These are phyloP conservation scores for Botrytis paeoniae DNA, from an alignment of 2,329 filamentous ascomycete species.

Conservation along the genomic window DNA sequence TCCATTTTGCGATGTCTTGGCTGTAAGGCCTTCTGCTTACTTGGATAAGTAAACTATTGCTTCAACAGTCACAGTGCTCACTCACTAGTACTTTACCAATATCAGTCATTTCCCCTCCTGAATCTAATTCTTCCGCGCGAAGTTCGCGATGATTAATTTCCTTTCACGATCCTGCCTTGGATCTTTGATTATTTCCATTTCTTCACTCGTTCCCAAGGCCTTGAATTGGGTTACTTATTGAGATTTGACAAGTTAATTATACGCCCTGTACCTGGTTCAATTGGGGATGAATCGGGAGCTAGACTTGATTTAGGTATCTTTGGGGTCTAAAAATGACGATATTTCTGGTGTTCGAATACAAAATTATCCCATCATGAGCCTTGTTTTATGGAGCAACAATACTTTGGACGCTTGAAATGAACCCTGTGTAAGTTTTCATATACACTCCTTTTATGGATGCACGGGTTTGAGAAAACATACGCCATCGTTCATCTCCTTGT, in stretches of 20 bases:
- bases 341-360: not conserved
- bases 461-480: not conserved
- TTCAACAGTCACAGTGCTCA: not conserved
- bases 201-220: conserved; percentile 14
- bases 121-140: conserved; percentile 9
- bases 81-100: not conserved
- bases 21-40: not conserved
- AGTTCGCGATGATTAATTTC: conserved; percentile 19
- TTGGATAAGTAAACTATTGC: conserved; percentile 8
- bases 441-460: not conserved
- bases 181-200: not conserved
- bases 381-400: conserved; percentile 2
- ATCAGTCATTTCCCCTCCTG: conserved; percentile 7
- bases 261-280: not conserved
- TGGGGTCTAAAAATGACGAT: not conserved
- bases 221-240: conserved; percentile 13
- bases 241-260: conserved; percentile 5
- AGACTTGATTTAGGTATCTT: conserved; percentile 3
- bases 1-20: not conserved
- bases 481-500: not conserved
- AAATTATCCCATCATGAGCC: conserved; percentile 4
- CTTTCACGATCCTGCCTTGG: not conserved
- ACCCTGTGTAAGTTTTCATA: conserved; percentile 7
- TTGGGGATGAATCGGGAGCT: conserved; percentile 5
- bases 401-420: not conserved